Base-by-base conservation (phyloP, 768 basidiomycete genomes). In the Trametopsis cervina region DNA sequence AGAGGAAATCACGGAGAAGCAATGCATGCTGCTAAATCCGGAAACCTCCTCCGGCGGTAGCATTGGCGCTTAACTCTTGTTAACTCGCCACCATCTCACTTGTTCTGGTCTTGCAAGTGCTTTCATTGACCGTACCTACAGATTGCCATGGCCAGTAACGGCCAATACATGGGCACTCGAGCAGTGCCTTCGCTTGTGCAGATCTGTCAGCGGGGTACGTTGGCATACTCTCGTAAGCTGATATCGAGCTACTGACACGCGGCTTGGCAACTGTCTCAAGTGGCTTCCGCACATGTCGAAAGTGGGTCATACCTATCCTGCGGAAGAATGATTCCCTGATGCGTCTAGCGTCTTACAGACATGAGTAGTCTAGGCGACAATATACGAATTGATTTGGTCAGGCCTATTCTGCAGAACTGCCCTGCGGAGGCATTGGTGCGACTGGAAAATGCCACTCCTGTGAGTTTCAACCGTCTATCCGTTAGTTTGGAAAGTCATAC, bases 321-420 rank as follows among this genome's bases (percentile, higher is more conserved):
- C 6, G 9, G 37, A 40, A 33, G 18, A 22, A 13, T 33, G 26
- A 40, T n/a, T n/a, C 18, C 38, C 33, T 43, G 46, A 47, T 51
- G 18, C 38, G 2, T 42, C 48, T 48, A 39, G 56, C 51, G 21
- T 17, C 21, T 36, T 24, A 24, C 56, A 89, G 88, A 73, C 43
- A 81, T 89, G 54, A 66, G 67, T 43, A 77, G 77, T 58, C 67
- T 92, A 21, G 85, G 85, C 12, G 73, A 77, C 52, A 73, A 75
- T 42, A 59, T 87, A 56, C 77, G 76, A 49, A 85, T 78, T 63
- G 69, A 74, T 38, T 70, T 89, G 43, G 75, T 85, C 52, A 77
- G 75, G 59, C 89, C 88, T 38, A 80, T 92, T 38, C 70, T 92
- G 50, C 79, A 84, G 58, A 75, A 76, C 56, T 89, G 87, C 65